Base-by-base conservation (phyloP, 768 basidiomycete genomes). In the Amanita inopinata region DNA sequence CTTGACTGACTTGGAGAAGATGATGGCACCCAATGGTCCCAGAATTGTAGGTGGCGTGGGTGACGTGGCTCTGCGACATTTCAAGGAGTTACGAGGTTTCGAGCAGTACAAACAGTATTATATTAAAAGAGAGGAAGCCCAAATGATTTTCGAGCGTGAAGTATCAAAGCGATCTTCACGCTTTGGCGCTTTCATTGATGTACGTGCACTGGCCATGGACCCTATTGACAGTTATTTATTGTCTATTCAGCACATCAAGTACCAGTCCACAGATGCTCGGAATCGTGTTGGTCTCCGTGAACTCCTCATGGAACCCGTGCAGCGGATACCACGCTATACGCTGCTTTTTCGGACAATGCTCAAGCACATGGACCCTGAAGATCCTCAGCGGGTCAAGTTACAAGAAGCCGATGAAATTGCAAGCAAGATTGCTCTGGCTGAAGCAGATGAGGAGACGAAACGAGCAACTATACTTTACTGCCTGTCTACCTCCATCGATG, bases 221-320 rank as follows among this genome's bases (percentile, higher is more conserved):
- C 24, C 11, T 35, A 22, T n/a, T 46, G 24, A 15, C 44, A 38
- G 46, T 35, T 32, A 39, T 33, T 42, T 43, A 47, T 35, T 32
- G 31, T 51, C 24, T 51, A 38, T 46, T 47, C 52, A 92, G 87
- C 80, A 80, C 45, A 80, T 89, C 60, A 92, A 94, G 67, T 94
- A 93, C 56, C 78, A 82, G 49, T 76, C 76, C 11, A 66, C 76
- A 15, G 87, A 87, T 50, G 59, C 71, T 22, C 72, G 73, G 52
- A 91, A 87, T 56, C 85, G 90, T 30, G 75, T 94, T 43, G 91
- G 88, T 33, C 67, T 97, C 42, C 75, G 92, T 19, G 92, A 94
- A 57, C 74, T 96, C 37, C 71, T 97, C 15, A 94, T 94, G 81
- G 93, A 98, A 51, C 93, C 93, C 11, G 89, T 96, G 4, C 93